Evolutionary conservation across 495 filamentous ascomycete species (phyloP), one percentile per base, ranked within the genome.

Genomic region (Aspergillus biplanus): DNA sequence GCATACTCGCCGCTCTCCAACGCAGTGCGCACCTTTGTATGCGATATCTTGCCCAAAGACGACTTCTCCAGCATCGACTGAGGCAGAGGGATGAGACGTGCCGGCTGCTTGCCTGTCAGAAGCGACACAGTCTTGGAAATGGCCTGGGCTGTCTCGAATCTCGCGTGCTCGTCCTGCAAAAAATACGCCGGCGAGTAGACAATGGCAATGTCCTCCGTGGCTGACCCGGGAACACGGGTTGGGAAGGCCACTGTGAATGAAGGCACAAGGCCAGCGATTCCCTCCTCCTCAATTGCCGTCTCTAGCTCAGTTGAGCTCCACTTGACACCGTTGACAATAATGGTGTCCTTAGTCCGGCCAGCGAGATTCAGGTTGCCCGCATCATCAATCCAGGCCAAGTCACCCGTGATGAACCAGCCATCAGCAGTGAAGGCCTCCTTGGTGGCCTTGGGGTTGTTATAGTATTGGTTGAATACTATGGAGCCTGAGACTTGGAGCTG

Each of bases 381-480:
- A n/a, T 73, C 67, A 68, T 91, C 89, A 15, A 85, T 74, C 18
- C 78, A 78, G 12, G 83, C 88, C 34, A 89, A 78, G 67, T 96
- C 92, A 0, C 92, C 92, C 1, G 92, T 95, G 68, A 86, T 91
- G 79, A 94, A 94, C 75, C 86, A 96, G 4, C 90, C 90, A 65
- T 95, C 91, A 0, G 61, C 47, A 0, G 87, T 90, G 34, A 93
- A 84, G 1, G 89, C 83, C 13, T 86, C 82, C 9, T 74, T 77
- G 2, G 90, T 93, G 1, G 82, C 83, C 32, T 83, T 79, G 0
- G 80, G 77, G 60, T 90, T 88, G 66, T 93, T 92, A 61, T 85
- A 84, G 69, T 96, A 96, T 18, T 87, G 87, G 47, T 83, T 73
- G 80, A 95, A 96, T 13, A 95, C 77, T 52, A 92, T 90, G 3